Evolutionary conservation across 2,329 filamentous ascomycete genomes (phyloP).

Genomic region (Zymoseptoria tritici): DNA sequence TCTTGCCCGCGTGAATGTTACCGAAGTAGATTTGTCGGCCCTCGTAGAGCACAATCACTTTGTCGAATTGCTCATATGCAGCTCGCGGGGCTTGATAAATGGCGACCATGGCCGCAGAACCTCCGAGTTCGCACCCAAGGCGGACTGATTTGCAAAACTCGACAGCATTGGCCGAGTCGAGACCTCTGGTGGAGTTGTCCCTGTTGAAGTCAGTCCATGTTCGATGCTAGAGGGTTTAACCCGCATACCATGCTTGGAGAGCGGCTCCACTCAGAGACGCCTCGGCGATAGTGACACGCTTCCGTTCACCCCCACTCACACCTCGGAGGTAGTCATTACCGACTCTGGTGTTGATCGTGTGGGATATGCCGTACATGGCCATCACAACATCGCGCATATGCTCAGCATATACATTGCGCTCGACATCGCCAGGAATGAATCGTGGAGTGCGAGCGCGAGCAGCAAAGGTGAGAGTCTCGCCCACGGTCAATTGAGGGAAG

Average conservation of each 20-base stretch:
- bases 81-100: constrained; percentile 67
- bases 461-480: constrained; percentile 72
- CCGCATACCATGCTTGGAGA: constrained; percentile 63
- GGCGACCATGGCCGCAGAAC: constrained; percentile 59
- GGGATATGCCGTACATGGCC: constrained; percentile 67
- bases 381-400: constrained; percentile 65
- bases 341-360: constrained; percentile 65
- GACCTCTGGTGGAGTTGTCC: constrained; percentile 70
- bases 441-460: constrained; percentile 62
- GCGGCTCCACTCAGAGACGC: constrained; percentile 57
- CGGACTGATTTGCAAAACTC: constrained; percentile 67
- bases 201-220: constrained; percentile 26
- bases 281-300: constrained; percentile 76
- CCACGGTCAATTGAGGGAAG: constrained; percentile 69
- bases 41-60: constrained; percentile 59
- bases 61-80: constrained; percentile 64
- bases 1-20: constrained; percentile 52
- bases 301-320: constrained; percentile 66
- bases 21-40: constrained; percentile 70
- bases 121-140: constrained; percentile 59
- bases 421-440: constrained; percentile 52
- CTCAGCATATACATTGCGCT: constrained; percentile 48
- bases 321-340: constrained; percentile 70
- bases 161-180: constrained; percentile 68
- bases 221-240: background rate